Conservation (phyloP, 495 filamentous ascomycete genomes). For the Pyronema domesticum region DNA sequence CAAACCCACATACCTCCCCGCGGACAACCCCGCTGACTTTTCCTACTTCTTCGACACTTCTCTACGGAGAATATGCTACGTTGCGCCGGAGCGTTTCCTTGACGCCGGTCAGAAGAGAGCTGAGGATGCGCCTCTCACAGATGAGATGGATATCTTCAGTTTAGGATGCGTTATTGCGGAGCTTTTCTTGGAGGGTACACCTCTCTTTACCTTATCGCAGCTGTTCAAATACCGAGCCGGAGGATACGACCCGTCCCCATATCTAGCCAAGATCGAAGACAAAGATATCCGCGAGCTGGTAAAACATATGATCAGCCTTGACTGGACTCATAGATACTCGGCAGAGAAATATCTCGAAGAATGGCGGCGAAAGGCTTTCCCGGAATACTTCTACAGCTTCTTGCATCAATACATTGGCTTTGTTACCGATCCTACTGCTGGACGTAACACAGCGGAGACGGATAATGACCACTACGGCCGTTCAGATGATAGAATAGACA, state of each 20-base stretch:
- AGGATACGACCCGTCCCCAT: slow-evolving; percentile 74
- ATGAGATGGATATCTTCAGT: slow-evolving; percentile 99
- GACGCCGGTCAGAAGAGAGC: slow-evolving; percentile 40
- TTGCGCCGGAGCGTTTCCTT: slow-evolving; percentile 85
- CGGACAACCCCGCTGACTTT: slow-evolving; percentile 94
- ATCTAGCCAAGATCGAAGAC: slow-evolving; percentile 75
- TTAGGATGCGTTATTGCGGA: slow-evolving; percentile 95
- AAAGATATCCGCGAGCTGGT: slow-evolving; percentile 64
- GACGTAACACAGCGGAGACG: slow-evolving; percentile 49
- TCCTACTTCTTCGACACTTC: slow-evolving; percentile 96
- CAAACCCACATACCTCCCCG: slow-evolving; percentile 85
- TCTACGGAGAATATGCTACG: slow-evolving; percentile 80
- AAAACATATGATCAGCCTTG: slow-evolving; percentile 83
- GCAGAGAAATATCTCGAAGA: slow-evolving; percentile 90
- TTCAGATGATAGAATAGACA: slow-evolving; percentile 72
- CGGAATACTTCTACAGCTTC: slow-evolving; percentile 90
- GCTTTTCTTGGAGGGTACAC: slow-evolving; percentile 72
- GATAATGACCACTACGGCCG: slow-evolving; percentile 27
- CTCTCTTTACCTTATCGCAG: slow-evolving; percentile 82
- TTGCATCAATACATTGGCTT: slow-evolving; percentile 93
- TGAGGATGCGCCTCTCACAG: slow-evolving; percentile 50
- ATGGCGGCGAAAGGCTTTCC: slow-evolving; percentile 81
- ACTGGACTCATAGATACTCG: slow-evolving; percentile 78
- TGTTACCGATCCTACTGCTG: slow-evolving; percentile 83
- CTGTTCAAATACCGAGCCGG: slow-evolving; percentile 83